Percentiles rank a stretch among this genome's conserved stretches.
Conservation (phyloP, 768 basidiomycete species). For the Serendipita sp. region DNA sequence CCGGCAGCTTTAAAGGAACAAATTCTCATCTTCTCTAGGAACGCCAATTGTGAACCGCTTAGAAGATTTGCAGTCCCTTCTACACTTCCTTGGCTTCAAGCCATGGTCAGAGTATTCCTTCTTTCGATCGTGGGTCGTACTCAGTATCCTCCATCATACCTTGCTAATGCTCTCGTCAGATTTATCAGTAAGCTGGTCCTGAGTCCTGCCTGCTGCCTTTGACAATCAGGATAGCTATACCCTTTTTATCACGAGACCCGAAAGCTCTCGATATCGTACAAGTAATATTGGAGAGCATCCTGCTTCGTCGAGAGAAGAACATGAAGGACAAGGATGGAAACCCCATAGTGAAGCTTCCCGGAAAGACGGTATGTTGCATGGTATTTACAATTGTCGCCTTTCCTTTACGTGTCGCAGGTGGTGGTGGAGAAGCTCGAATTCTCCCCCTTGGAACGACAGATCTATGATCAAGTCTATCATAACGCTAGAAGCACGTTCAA, state of each 20-base stretch:
- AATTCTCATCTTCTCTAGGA: constrained; percentile 25
- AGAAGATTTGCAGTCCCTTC: constrained; percentile 78
- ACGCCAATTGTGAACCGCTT: constrained; percentile 93
- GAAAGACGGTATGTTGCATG: constrained; percentile 47
- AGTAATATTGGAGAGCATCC: constrained; percentile 75
- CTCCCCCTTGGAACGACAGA: constrained; percentile 60
- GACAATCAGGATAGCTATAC: constrained; percentile 70
- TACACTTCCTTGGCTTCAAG: constrained; percentile 64
- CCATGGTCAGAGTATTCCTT: constrained; percentile 76
- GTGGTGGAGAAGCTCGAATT: constrained; percentile 64
- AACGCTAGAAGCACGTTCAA: constrained; percentile 72
- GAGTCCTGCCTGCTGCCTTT: constrained; percentile 7
- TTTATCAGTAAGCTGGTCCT: neutral
- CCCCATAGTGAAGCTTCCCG: constrained; percentile 73
- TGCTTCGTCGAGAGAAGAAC: constrained; percentile 82
- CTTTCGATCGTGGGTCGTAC: constrained; percentile 50
- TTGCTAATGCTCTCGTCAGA: constrained; percentile 23
- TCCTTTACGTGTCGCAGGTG: constrained; percentile 28
- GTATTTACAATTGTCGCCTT: neutral
- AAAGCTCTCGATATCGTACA: constrained; percentile 93
- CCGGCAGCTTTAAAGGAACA: neutral
- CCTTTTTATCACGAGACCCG: constrained; percentile 80
- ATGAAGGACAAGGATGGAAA: constrained; percentile 81
- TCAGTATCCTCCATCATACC: neutral
- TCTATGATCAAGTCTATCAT: constrained; percentile 76